Evolutionary conservation across 768 basidiomycete genomes (phyloP).

Genomic region (Leccinellum rugosiceps): DNA sequence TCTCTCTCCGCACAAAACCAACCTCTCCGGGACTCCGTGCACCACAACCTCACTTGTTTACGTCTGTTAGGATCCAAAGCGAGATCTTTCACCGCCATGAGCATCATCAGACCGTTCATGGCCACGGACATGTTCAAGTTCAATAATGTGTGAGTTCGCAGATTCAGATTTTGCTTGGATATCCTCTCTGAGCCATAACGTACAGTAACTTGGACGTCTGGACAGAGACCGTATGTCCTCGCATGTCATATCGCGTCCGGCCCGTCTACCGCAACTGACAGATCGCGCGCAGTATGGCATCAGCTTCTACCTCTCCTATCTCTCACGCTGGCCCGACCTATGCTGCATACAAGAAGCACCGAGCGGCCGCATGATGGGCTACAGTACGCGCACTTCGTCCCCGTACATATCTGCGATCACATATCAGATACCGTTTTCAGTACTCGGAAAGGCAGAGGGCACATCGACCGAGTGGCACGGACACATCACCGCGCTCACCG

Average conservation of each 20-base stretch:
- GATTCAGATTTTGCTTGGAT: neutral
- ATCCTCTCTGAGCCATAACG: conserved; percentile 5
- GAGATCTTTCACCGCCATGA: conserved; percentile 48
- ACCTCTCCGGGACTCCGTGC: conserved; percentile 24
- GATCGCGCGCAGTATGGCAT: conserved; percentile 65
- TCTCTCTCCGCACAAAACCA: neutral
- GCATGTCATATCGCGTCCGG: neutral
- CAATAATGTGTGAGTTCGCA: conserved; percentile 72
- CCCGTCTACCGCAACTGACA: conserved; percentile 1
- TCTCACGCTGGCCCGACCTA: conserved; percentile 89
- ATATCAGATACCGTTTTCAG: conserved; percentile 39
- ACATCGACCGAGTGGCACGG: conserved; percentile 77
- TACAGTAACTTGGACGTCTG: conserved; percentile 88
- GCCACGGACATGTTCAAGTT: conserved; percentile 90
- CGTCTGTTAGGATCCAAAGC: conserved; percentile 28
- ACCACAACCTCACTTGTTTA: conserved; percentile 24
- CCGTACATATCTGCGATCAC: conserved; percentile 4
- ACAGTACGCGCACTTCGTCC: conserved; percentile 54
- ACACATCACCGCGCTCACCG: conserved; percentile 92
- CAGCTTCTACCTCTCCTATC: conserved; percentile 84
- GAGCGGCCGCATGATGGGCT: conserved; percentile 85
- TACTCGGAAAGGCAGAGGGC: conserved; percentile 93
- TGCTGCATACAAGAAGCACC: conserved; percentile 83
- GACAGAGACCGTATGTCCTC: conserved; percentile 85
- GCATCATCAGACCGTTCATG: conserved; percentile 79